Conservation (phyloP, 2,329 filamentous ascomycete species). For the Arthrobotrys iridis region DNA sequence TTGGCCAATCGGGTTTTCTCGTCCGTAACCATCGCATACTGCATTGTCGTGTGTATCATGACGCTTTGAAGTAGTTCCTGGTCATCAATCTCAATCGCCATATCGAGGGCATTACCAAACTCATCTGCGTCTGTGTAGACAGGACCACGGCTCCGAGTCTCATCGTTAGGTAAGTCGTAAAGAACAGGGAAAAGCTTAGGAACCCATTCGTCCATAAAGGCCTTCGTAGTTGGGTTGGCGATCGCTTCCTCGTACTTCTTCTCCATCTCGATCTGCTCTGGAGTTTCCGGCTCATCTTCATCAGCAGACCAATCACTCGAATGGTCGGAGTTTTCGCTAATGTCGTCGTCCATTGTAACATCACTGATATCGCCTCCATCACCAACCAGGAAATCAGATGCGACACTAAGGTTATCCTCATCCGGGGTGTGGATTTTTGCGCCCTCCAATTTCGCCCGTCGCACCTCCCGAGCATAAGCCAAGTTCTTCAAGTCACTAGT, state of each 20-base stretch:
- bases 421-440: slow-evolving; percentile 49
- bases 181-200: slow-evolving; percentile 36
- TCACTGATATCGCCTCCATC: slow-evolving; percentile 34
- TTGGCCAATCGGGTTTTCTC: slow-evolving; percentile 34
- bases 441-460: slow-evolving; percentile 44
- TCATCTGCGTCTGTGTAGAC: slow-evolving; percentile 17
- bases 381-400: slow-evolving; percentile 33
- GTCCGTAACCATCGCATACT: slow-evolving; percentile 41
- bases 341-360: slow-evolving; percentile 38
- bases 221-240: slow-evolving; percentile 22
- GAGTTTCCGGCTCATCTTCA: slow-evolving; percentile 22
- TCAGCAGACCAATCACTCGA: slow-evolving; percentile 42
- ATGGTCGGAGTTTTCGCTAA: slow-evolving; percentile 43
- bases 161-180: slow-evolving; percentile 33
- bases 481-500: slow-evolving; percentile 48
- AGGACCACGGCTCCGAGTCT: slow-evolving; percentile 38
- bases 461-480: slow-evolving; percentile 49
- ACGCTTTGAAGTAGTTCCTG: slow-evolving; percentile 33
- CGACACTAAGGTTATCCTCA: slow-evolving; percentile 51
- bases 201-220: slow-evolving; percentile 35
- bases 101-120: slow-evolving; percentile 28
- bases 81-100: slow-evolving; percentile 45
- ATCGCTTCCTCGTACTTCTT: slow-evolving; percentile 21
- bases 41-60: slow-evolving; percentile 22
- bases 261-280: slow-evolving; percentile 16